A percentile compares a stretch with the other conserved stretches of the same genome.
Evolutionary conservation across 495 filamentous ascomycete genomes (phyloP).

Genomic region (Aspergillus haitiensis): DNA sequence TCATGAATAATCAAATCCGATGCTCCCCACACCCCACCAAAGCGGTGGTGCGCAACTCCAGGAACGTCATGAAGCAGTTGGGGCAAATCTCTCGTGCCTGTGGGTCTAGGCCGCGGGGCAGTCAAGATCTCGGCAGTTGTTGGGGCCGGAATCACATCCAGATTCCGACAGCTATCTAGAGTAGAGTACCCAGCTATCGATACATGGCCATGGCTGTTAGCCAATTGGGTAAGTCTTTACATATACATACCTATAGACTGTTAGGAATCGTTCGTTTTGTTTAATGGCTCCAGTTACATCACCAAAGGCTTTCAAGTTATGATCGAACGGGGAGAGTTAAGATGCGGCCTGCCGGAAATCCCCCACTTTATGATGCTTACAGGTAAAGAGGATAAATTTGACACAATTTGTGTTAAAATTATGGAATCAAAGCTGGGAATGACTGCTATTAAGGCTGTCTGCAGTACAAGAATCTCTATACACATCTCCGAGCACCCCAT

Average conservation of each 20-base stretch:
- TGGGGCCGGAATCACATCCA: constrained; percentile 18
- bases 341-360: constrained; percentile 4
- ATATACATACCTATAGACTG: too few species aligned
- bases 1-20: constrained; percentile 29
- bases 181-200: too few species aligned
- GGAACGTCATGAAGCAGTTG: constrained; percentile 20
- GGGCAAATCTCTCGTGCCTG: constrained; percentile 22
- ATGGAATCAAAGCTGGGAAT: too few species aligned
- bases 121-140: constrained; percentile 31
- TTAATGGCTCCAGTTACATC: too few species aligned
- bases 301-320: neutral
- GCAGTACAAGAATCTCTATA: too few species aligned
- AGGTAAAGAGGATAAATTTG: neutral
- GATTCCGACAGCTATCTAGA: neutral
- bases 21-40: constrained; percentile 37
- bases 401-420: too few species aligned
- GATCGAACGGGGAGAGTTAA: neutral
- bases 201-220: too few species aligned
- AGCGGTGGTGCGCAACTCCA: constrained; percentile 13
- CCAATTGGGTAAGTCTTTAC: too few species aligned
- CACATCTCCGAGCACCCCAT: too few species aligned
- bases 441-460: too few species aligned
- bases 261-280: too few species aligned
- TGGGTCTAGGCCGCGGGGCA: constrained; percentile 33
- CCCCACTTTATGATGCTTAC: constrained; percentile 4